Evolutionary conservation across 805 yeast genomes (phyloP), one percentile per base, ranked within the genome.

Genomic region (Candida pini): DNA sequence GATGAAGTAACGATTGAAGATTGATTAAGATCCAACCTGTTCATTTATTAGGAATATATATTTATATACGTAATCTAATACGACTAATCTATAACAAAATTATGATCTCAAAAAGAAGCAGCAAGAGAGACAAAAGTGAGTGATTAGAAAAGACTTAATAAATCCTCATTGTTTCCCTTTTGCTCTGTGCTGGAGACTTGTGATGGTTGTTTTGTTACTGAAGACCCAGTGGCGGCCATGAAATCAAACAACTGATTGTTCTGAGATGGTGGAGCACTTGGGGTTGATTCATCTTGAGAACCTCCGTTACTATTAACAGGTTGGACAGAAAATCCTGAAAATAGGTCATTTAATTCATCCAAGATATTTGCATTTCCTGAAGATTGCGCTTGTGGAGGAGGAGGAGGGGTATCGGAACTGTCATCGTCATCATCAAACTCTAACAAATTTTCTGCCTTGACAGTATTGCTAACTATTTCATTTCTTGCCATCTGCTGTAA

Each of bases 321-420:
- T 12, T 28, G 39, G n/a, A 66, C 55, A 28, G 70, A 38, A 47
- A 51, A 31, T 37, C 60, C 53, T 31, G 66, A 48, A 63, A 78
- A 86, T 34, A 86, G 63, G 53, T 83, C 94, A 47, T 79, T 85
- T 51, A 87, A 66, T 47, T 86, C 95, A 42, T 77, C 83, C 42
- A 87, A 61, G 13, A 80, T 69, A 38, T 69, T 71, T 4, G 63
- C 55, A 4, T 58, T 41, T 12, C 44, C 46, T 12, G 43, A 47
- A 18, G 23, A 22, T 9, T 54, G 4, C 41, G 43, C 45, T 5
- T 28, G 12, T 4, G 47, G 47, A 9, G 53, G 18, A 16, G 33
- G 24, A 13, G 27, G 20, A 16, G 34, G 31, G 2, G 28, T 27
- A 13, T 36, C 42, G 1, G 36, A 44, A 1, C 41, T 45, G 29